Evolutionary conservation across 108 stramenopile species (phyloP).

Genomic region (Nannochloropsis oceanica): DNA sequence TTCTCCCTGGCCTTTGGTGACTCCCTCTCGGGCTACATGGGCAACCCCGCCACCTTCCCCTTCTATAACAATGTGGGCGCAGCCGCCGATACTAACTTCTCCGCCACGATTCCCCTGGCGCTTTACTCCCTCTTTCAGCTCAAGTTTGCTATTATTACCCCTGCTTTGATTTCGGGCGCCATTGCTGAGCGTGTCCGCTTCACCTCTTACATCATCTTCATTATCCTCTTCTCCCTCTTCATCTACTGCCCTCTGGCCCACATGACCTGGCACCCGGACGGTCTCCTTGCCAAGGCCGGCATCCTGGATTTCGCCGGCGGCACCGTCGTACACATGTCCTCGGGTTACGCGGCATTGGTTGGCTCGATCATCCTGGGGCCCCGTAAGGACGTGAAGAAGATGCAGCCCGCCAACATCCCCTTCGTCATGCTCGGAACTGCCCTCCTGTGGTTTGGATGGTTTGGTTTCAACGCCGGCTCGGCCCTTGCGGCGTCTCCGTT

Average conservation of each 20-base stretch:
- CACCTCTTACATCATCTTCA: neutral
- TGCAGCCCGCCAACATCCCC: constrained; percentile 2
- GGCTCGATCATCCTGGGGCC: neutral
- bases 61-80: constrained; percentile 4
- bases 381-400: neutral
- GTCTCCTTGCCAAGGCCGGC: constrained; percentile 46
- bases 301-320: constrained; percentile 60
- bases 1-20: constrained; percentile 2
- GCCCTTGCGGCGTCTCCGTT: constrained; percentile 13
- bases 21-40: neutral
- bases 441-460: constrained; percentile 36
- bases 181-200: constrained; percentile 5
- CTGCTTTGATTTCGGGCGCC: constrained; percentile 4
- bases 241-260: constrained; percentile 19
- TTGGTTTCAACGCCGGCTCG: constrained; percentile 59
- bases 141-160: constrained; percentile 7
- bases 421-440: constrained; percentile 1
- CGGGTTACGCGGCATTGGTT: constrained; percentile 62
- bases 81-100: neutral
- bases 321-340: constrained; percentile 57
- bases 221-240: neutral
- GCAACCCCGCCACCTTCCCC: neutral
- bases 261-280: constrained; percentile 3
- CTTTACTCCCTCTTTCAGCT: constrained; percentile 1
- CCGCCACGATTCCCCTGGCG: constrained; percentile 1